Conservation (phyloP, 2,329 filamentous ascomycete genomes). For the Claviceps capensis region DNA sequence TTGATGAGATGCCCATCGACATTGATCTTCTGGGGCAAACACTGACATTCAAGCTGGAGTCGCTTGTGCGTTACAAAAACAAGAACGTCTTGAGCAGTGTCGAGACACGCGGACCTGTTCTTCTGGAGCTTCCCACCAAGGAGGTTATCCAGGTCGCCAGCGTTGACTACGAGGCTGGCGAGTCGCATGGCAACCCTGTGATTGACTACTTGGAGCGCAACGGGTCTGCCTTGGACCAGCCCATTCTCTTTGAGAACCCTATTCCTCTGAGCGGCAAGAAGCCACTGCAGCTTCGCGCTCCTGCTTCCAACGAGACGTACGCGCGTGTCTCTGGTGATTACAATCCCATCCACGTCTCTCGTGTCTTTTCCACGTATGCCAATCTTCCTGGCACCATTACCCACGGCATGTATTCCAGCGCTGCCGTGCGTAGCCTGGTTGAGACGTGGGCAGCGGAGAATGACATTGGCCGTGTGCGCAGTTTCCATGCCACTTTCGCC, state of each 20-base stretch:
- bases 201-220: slow-evolving; percentile 90
- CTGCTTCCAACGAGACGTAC: slow-evolving; percentile 94
- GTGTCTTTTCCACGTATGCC: slow-evolving; percentile 91
- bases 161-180: slow-evolving; percentile 84
- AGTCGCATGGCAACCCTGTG: slow-evolving; percentile 90
- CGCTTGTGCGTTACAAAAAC: slow-evolving; percentile 87
- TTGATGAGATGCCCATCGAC: slow-evolving; percentile 56
- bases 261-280: slow-evolving; percentile 91
- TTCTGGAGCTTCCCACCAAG: slow-evolving; percentile 90
- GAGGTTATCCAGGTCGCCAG: slow-evolving; percentile 96
- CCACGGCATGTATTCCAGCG: slow-evolving; percentile 98
- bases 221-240: slow-evolving; percentile 86
- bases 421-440: slow-evolving; percentile 85
- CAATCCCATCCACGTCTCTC: slow-evolving; percentile 97
- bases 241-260: slow-evolving; percentile 91
- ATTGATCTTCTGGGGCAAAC: slow-evolving; percentile 86
- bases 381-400: slow-evolving; percentile 95
- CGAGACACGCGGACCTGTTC: slow-evolving; percentile 80
- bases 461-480: slow-evolving; percentile 90
- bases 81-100: slow-evolving; percentile 82
- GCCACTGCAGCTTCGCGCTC: slow-evolving; percentile 75
- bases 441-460: slow-evolving; percentile 99
- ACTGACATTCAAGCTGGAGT: slow-evolving; percentile 89
- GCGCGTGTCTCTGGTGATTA: slow-evolving; percentile 95
- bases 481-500: slow-evolving; percentile 93